phyloP scores from a whole-genome alignment of 371 early-diverging fungal genomes.

The Capniomyces stellatus region DNA sequence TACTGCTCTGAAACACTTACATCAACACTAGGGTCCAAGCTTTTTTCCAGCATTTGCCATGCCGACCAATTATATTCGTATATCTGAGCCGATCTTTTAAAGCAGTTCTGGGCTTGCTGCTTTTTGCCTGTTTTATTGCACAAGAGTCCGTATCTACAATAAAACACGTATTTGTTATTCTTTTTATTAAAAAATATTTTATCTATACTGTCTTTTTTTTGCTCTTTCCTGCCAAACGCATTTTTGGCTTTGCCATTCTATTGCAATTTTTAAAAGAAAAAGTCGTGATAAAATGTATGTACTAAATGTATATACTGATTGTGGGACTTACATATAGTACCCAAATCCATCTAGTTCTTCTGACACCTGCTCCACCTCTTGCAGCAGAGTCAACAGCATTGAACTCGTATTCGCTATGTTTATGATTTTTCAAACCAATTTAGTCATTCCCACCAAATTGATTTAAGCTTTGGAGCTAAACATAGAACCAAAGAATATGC shows the following conservation, averaged over 20 bases:
- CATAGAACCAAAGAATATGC: too few relatives aligned
- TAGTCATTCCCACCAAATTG: too few relatives aligned
- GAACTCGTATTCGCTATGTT: too few relatives aligned
- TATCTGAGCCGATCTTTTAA: slow-evolving; percentile 40
- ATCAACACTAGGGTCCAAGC: too few relatives aligned
- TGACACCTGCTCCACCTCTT: too few relatives aligned
- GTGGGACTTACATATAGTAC: slow-evolving; percentile 35
- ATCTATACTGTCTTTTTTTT: not conserved
- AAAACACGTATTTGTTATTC: not conserved
- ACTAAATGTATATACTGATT: not conserved
- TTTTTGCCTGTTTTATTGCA: slow-evolving; percentile 10
- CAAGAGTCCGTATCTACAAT: slow-evolving; percentile 1
- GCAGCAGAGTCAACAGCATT: too few relatives aligned
- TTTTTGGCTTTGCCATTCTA: not conserved
- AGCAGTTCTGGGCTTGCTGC: slow-evolving; percentile 31
- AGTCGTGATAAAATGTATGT: slow-evolving; percentile 4
- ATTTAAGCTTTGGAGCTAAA: too few relatives aligned
- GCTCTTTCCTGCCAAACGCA: not conserved
- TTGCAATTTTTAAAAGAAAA: slow-evolving; percentile 3
- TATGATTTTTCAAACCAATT: not conserved
- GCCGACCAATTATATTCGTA: slow-evolving; percentile 81
- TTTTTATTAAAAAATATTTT: not conserved
- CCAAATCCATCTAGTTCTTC: slow-evolving; percentile 42
- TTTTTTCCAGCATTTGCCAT: slow-evolving; percentile 57
- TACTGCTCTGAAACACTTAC: too few relatives aligned